These are phyloP conservation scores for Plasmodium sp. DNA, from an alignment of 169 alveolate genomes.

Conservation along the genomic window DNA sequence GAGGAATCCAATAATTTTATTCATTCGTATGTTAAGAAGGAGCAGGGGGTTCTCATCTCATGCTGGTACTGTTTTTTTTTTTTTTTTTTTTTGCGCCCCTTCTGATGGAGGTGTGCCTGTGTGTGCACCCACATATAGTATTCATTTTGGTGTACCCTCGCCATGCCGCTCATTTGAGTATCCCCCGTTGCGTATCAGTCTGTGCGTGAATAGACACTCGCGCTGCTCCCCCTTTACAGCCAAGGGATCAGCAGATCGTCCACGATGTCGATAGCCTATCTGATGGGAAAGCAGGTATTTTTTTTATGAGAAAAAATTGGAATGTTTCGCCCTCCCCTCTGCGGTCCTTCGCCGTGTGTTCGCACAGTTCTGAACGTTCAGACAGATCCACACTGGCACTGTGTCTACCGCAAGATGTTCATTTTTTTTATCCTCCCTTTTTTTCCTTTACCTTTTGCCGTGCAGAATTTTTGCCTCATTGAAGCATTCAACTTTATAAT, in stretches of 20 bases:
- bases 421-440: neutral
- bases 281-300: conserved; percentile 76
- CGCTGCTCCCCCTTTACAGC: conserved; percentile 19
- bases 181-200: neutral
- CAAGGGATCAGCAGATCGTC: conserved; percentile 80
- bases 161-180: neutral
- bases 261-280: conserved; percentile 74
- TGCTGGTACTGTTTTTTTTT: conserved; percentile 70
- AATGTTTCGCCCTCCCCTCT: neutral
- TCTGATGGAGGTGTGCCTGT: neutral
- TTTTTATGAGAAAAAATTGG: neutral
- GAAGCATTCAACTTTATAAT: conserved; percentile 78
- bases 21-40: conserved; percentile 43
- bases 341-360: neutral
- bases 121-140: neutral
- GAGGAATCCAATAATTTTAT: conserved; percentile 76
- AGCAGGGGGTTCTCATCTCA: conserved; percentile 76
- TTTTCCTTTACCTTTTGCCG: neutral
- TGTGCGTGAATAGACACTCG: neutral
- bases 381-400: conserved; percentile 17
- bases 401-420: neutral
- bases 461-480: conserved; percentile 65
- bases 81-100: neutral
- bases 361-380: neutral
- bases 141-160: neutral